Evolutionary conservation across 495 filamentous ascomycete genomes (phyloP), one percentile per base, ranked within the genome.

Genomic region (Bathelium albidoporum): DNA sequence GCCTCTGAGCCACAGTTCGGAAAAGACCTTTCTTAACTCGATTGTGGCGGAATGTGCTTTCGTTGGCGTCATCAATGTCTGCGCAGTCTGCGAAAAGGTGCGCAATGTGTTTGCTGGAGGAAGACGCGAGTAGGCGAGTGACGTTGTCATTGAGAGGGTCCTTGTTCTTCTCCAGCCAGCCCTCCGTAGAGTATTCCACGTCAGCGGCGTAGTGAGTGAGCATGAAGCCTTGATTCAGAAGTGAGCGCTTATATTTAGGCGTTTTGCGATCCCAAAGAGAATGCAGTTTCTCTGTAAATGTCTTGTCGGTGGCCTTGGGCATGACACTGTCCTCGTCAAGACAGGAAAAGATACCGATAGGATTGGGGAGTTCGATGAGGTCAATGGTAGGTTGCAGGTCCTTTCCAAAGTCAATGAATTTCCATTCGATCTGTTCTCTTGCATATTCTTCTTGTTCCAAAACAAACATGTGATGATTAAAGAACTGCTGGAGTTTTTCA

Each of bases 391-490:
- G 95, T 75, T 99, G 95, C 20, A 99, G 78, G 71, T 99, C 95
- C 64, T 89, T 90, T 41, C 95, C 95, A 72, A 99, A 99, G 71
- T 99, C 95, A 71, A 99, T 97, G 72, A 99, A 99, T 71, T 97
- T 90, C 95, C 95, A 99, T 76, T 99, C 93, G 68, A 99, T 99
- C 73, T 96, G 89, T 72, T 99, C 95, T 59, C 92, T 77, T 18
- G 95, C 92, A 74, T 99, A 99, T 74, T 99, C 95, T 72, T 99
- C 95, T 71, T 99, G 95, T 71, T 99, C 95, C 24, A 99, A 77
- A 24, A 99, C 95, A 73, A 99, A 99, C 95, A 99, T 99, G 78
- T 99, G 95, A 68, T 99, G 95, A 65, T 99, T 99, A 82, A 99
- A 99, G 73, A 97, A 99, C 67, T 99, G 95, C 72, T 99, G 95